Base-by-base conservation (phyloP, 805 yeast species). In the Ogataea henricii region DNA sequence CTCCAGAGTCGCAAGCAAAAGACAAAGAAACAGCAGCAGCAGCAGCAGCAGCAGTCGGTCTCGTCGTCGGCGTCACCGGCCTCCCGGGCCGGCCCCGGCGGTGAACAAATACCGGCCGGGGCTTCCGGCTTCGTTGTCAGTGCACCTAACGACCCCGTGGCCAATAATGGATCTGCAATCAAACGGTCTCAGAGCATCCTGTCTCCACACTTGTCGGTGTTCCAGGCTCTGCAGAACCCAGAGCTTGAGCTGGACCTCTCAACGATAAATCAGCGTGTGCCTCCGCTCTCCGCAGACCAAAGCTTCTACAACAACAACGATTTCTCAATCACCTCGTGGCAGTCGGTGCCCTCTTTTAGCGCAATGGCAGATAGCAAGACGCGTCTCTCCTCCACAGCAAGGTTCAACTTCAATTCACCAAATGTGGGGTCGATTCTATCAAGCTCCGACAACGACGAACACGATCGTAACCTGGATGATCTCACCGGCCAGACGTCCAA, bases 251-350 rank as follows among this genome's bases (percentile, higher is more conserved):
- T 54, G 14, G 63, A 62, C 7, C 27, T 55, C 2, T 42, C 57
- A 3, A 33, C 51, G 9, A 29, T 47, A 35, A 47, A 46, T 18
- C 25, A 20, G 13, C 38, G 40, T 13, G 32, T 36, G 6, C 42
- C 42, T 10, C 27, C 21, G 20, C 34, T 16, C 17, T 40, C 35
- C 4, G 8, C 37, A 16, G 38, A 36, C 29, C 37, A 45, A 25
- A 45, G 43, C 22, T 44, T 41, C 32, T 43, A 49, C 35, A 48
- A 38, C 18, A 54, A 58, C 35, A 53, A 52, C n/a, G 69, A 65
- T 29, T 66, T 66, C 48, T 64, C 69, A 2, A 51, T 61, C 13
- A 64, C 69, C 14, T 67, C 71, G 18, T 67, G 71, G 71, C 70
- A 66, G 46, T 59, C 67, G 14, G 55, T 66, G 9, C 58, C 64